Evolutionary conservation across 2,329 filamentous ascomycete genomes (phyloP), one percentile per base, ranked within the genome.

Genomic region (Drechslerella coelobrocha): DNA sequence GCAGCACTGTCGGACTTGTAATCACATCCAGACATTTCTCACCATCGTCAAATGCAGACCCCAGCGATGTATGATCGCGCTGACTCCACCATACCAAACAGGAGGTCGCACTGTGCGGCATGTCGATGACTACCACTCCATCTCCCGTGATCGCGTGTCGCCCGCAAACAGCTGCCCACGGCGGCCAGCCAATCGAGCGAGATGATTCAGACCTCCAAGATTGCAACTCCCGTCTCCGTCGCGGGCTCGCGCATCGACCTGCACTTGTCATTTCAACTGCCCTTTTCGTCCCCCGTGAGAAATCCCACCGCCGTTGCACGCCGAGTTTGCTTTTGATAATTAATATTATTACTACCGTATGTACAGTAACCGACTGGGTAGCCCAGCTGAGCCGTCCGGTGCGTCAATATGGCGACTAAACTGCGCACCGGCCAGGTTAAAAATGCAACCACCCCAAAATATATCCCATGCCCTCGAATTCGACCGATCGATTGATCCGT

Each of bases 371-470:
- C n/a, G n/a, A n/a, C n/a, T n/a, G n/a, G n/a, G n/a, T n/a, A n/a
- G n/a, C n/a, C n/a, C n/a, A n/a, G n/a, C n/a, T n/a, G n/a, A n/a
- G n/a, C 23, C 37, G n/a, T 2, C 21, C 37, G 26, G 55, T 68
- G 59, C 66, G 66, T 62, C 66, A 71, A 71, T 54, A 57, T 69
- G 61, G 65, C 65, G 65, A 52, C 47, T 37, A 45, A 51, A 55
- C 45, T 60, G 55, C 63, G 63, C 51, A 55, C 48, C 31, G 17
- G 37, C 47, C 34, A 14, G 34, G 34, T n/a, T 39, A 39, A 39
- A 39, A 39, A 39, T 39, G 34, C 34, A 39, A 39, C 34, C 34
- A 14, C 29, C 12, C 12, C 29, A 34, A n/a, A n/a, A n/a, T n/a
- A n/a, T n/a, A n/a, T n/a, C n/a, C n/a, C n/a, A n/a, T n/a, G n/a